These are phyloP conservation scores for Talaromyces atroroseus DNA, from an alignment of 2,329 filamentous ascomycete species.

Conservation along the genomic window DNA sequence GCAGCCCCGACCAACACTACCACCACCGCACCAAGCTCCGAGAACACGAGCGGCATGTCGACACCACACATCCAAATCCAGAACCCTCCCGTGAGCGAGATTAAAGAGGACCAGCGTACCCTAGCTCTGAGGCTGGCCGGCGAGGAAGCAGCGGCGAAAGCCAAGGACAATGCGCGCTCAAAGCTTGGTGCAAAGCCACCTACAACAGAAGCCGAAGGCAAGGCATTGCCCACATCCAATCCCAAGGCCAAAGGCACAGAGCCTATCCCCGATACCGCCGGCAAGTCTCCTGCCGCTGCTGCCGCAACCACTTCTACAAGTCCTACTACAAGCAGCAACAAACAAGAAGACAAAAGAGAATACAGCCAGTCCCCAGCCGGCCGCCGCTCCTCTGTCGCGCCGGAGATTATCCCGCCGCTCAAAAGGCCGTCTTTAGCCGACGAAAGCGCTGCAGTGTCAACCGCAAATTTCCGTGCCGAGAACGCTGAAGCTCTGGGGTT, in stretches of 20 bases:
- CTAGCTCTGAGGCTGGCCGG: constrained; percentile 41
- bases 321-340: too few relatives aligned
- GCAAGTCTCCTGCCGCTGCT: not conserved
- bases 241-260: constrained; percentile 17
- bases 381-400: constrained; percentile 25
- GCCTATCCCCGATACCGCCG: not conserved
- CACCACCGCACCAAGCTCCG: constrained; percentile 6
- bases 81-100: constrained; percentile 30
- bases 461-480: constrained; percentile 34
- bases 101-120: constrained; percentile 33
- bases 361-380: constrained; percentile 15
- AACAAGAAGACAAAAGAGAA: not conserved
- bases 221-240: constrained; percentile 10
- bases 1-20: not conserved
- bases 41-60: not conserved
- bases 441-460: constrained; percentile 33
- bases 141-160: constrained; percentile 34
- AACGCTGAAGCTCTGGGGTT: constrained; percentile 31
- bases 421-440: constrained; percentile 30
- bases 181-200: constrained; percentile 14
- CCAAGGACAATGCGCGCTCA: constrained; percentile 25
- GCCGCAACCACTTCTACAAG: not conserved
- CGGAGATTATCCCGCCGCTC: constrained; percentile 21
- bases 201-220: constrained; percentile 15
- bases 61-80: constrained; percentile 35